phyloP scores from a whole-genome alignment of 2,329 filamentous ascomycete genomes.

The Verticillium klebahnii region DNA sequence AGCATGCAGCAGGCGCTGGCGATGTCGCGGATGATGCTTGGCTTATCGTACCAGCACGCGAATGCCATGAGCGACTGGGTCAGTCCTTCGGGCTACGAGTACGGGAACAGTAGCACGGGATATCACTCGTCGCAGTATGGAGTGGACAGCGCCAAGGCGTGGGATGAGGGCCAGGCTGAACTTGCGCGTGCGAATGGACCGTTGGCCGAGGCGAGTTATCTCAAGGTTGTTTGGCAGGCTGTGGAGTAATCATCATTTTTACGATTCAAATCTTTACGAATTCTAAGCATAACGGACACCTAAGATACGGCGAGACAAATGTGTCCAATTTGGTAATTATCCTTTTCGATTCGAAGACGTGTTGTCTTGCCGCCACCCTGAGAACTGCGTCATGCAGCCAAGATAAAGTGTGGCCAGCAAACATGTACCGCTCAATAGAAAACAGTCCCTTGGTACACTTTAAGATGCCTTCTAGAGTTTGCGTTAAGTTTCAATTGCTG shows the following conservation, averaged over 20 bases:
- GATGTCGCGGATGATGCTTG: constrained; percentile 14
- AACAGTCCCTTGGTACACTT: too few species aligned
- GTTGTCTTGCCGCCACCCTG: too few species aligned
- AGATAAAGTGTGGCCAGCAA: too few species aligned
- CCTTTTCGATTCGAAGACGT: too few species aligned
- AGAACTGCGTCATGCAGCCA: too few species aligned
- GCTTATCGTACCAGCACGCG: constrained; percentile 17
- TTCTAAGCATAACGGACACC: too few species aligned
- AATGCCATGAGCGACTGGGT: constrained; percentile 22
- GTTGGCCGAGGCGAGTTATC: neutral
- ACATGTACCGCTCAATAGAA: too few species aligned
- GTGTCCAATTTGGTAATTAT: too few species aligned
- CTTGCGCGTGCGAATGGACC: neutral
- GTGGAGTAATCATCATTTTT: neutral
- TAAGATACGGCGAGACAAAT: too few species aligned
- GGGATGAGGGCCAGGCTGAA: neutral
- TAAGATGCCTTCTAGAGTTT: too few species aligned
- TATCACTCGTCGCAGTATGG: constrained; percentile 30
- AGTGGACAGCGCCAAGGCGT: constrained; percentile 15
- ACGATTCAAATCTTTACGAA: too few species aligned
- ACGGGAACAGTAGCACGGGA: constrained; percentile 28
- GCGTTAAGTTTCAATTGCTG: too few species aligned
- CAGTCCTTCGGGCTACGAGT: constrained; percentile 15
- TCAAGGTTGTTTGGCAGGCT: neutral
- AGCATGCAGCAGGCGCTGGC: constrained; percentile 10